These are phyloP conservation scores for Earliella scabrosa DNA, from an alignment of 1,284 basidiomycete species.

Conservation along the genomic window DNA sequence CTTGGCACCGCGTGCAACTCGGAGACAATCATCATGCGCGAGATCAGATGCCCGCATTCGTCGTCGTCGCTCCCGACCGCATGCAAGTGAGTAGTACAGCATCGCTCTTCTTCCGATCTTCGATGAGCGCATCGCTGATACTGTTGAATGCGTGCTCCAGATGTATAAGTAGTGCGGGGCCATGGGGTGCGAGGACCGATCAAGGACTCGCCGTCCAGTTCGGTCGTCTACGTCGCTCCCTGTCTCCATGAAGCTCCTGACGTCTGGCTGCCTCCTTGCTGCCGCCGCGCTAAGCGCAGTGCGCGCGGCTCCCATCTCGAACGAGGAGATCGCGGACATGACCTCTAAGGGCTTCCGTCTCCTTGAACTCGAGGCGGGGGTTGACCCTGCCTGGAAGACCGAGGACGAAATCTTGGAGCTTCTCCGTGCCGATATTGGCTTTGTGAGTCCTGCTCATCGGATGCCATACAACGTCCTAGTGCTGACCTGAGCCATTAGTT, in stretches of 20 bases:
- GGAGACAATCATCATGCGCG: not conserved
- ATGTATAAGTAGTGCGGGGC: not conserved
- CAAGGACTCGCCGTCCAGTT: not conserved
- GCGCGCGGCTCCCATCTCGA: slow-evolving; percentile 14
- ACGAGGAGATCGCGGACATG: slow-evolving; percentile 40
- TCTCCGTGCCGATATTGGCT: slow-evolving; percentile 13
- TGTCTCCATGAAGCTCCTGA: slow-evolving; percentile 10
- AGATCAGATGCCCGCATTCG: not conserved
- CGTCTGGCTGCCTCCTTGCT: slow-evolving; percentile 1
- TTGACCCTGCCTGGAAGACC: slow-evolving; percentile 53
- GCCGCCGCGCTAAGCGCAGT: slow-evolving; percentile 3
- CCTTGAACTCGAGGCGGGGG: slow-evolving; percentile 48
- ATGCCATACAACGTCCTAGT: not conserved
- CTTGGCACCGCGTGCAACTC: not conserved
- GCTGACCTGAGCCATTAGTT: slow-evolving; percentile 26
- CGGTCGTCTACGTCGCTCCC: not conserved
- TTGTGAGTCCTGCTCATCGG: not conserved
- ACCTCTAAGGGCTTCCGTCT: slow-evolving; percentile 48
- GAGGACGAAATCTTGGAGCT: slow-evolving; percentile 29
- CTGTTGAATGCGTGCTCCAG: no score
- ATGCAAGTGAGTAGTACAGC: not conserved
- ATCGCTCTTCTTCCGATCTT: no score
- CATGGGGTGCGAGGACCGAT: no score
- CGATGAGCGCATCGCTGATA: no score
- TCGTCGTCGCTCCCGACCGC: not conserved